Conservation (phyloP, 805 yeast genomes). For the Yamadazyma sp. region DNA sequence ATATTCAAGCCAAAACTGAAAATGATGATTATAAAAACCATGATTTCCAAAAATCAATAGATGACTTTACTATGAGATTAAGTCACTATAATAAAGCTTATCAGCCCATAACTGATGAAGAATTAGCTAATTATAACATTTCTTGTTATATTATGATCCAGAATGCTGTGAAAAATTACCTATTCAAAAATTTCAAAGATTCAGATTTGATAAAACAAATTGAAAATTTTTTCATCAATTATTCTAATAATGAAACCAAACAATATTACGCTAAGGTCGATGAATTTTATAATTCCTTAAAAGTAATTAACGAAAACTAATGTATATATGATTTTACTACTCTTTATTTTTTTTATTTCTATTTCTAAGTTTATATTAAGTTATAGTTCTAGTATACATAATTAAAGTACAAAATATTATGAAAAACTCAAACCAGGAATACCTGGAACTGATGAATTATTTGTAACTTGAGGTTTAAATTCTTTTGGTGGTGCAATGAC, state of each 20-base stretch:
- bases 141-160: conserved; percentile 22
- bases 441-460: conserved; percentile 10
- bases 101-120: conserved; percentile 26
- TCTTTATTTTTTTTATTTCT: too few species aligned
- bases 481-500: conserved; percentile 26
- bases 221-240: conserved; percentile 12
- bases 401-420: too few species aligned
- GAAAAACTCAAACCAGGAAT: conserved; percentile 26
- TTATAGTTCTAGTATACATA: too few species aligned
- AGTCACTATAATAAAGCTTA: conserved; percentile 44
- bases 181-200: conserved; percentile 6
- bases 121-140: conserved; percentile 19
- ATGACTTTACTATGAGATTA: conserved; percentile 59
- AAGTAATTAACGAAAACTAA: too few species aligned
- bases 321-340: too few species aligned
- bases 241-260: conserved; percentile 21
- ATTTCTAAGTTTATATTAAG: too few species aligned
- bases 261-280: conserved; percentile 24
- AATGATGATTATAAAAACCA: conserved; percentile 58
- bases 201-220: conserved; percentile 10
- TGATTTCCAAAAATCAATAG: conserved; percentile 50
- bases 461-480: conserved; percentile 2
- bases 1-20: conserved; percentile 61
- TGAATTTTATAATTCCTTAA: conserved; percentile 16
- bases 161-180: conserved; percentile 24